phyloP scores from a whole-genome alignment of 2,329 filamentous ascomycete genomes.

The Periconia sp. region DNA sequence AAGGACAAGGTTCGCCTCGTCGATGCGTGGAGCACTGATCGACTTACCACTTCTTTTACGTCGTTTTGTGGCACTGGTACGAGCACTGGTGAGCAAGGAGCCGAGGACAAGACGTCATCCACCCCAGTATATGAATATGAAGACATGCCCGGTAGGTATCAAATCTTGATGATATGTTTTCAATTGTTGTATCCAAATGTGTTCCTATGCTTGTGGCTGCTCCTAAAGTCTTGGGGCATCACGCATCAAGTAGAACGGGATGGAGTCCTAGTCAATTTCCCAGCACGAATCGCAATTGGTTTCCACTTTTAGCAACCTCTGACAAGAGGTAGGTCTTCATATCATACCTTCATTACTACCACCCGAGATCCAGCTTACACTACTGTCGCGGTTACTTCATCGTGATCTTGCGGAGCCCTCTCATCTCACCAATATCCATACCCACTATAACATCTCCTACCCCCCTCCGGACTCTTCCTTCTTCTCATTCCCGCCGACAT shows the following conservation, averaged over 20 bases:
- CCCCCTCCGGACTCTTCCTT: constrained; percentile 55
- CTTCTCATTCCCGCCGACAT: constrained; percentile 54
- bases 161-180: background rate
- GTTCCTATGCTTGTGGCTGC: no score
- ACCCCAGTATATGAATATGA: constrained; percentile 68
- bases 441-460: constrained; percentile 77
- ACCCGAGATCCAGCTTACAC: constrained; percentile 67
- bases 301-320: constrained; percentile 11
- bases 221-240: no score
- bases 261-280: no score
- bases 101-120: background rate
- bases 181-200: constrained; percentile 13
- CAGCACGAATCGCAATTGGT: no score
- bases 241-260: no score
- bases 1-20: constrained; percentile 29
- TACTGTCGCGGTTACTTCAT: constrained; percentile 79
- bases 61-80: constrained; percentile 32
- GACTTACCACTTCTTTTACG: constrained; percentile 29
- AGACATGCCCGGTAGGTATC: constrained; percentile 71
- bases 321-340: constrained; percentile 68
- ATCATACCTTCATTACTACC: constrained; percentile 79
- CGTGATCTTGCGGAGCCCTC: constrained; percentile 73
- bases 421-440: constrained; percentile 89
- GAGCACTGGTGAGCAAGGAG: background rate
- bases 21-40: constrained; percentile 19